phyloP scores from a whole-genome alignment of 129 eudicot genomes.

The Centella asiatica region DNA sequence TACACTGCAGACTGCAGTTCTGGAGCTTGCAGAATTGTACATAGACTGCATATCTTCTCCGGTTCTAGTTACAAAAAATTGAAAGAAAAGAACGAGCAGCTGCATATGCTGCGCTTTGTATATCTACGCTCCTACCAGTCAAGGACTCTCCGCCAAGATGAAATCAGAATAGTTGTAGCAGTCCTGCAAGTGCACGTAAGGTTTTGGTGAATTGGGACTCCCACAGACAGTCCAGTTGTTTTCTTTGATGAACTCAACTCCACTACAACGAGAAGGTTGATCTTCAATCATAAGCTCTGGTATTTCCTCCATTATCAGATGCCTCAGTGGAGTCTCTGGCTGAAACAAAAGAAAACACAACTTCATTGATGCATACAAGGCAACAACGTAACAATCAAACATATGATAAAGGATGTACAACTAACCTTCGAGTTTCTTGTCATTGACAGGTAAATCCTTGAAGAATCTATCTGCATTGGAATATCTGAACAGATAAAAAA shows the following conservation, averaged over 20 bases:
- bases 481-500: background rate
- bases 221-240: constrained; percentile 3
- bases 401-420: background rate
- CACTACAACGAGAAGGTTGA: background rate
- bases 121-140: too few relatives aligned
- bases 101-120: too few relatives aligned
- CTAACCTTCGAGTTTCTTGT: constrained; percentile 10
- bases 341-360: background rate
- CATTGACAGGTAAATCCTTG: background rate
- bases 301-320: constrained; percentile 23
- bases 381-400: background rate
- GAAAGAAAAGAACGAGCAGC: too few relatives aligned
- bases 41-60: too few relatives aligned
- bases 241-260: background rate
- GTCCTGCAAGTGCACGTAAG: constrained; percentile 18
- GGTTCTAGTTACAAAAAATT: too few relatives aligned
- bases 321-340: constrained; percentile 8
- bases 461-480: constrained; percentile 6
- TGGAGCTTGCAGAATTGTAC: too few relatives aligned
- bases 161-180: constrained; percentile 13
- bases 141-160: constrained; percentile 13
- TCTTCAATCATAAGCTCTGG: constrained; percentile 16
- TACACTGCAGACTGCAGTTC: too few relatives aligned
- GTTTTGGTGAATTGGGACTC: constrained; percentile 22
- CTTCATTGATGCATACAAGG: background rate